Conservation (phyloP, 2,329 filamentous ascomycete genomes). For the Fusarium anthophilum region DNA sequence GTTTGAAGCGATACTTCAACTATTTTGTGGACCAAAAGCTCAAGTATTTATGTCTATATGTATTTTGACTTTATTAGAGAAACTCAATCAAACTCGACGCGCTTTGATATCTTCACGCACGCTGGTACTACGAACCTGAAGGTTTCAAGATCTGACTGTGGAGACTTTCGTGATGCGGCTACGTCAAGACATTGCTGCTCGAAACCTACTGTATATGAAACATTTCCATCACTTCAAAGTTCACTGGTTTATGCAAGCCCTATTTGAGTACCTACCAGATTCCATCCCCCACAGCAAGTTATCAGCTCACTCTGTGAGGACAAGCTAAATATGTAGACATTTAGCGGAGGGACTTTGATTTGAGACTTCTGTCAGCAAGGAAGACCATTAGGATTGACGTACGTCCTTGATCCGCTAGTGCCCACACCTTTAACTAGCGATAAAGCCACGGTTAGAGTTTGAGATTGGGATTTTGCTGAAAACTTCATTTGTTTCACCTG, state of each 20-base stretch:
- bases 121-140: neutral
- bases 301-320: neutral
- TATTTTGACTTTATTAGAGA: neutral
- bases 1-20: neutral
- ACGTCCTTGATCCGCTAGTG: slow-evolving; percentile 19
- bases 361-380: slow-evolving; percentile 3
- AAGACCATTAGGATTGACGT: slow-evolving; percentile 5
- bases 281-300: neutral
- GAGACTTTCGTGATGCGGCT: slow-evolving; percentile 16
- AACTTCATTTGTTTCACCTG: slow-evolving; percentile 27
- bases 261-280: neutral
- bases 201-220: slow-evolving; percentile 8
- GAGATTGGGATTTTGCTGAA: slow-evolving; percentile 18
- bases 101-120: neutral
- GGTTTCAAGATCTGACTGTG: slow-evolving; percentile 18
- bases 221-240: neutral
- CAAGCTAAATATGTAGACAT: neutral
- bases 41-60: neutral
- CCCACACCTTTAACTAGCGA: slow-evolving; percentile 15
- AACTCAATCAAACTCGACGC: neutral
- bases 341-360: neutral
- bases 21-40: neutral
- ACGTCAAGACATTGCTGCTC: slow-evolving; percentile 18
- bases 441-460: slow-evolving; percentile 30
- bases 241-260: neutral